phyloP scores from a whole-genome alignment of 2,329 filamentous ascomycete species.

The Ascochyta clinopodiicola region DNA sequence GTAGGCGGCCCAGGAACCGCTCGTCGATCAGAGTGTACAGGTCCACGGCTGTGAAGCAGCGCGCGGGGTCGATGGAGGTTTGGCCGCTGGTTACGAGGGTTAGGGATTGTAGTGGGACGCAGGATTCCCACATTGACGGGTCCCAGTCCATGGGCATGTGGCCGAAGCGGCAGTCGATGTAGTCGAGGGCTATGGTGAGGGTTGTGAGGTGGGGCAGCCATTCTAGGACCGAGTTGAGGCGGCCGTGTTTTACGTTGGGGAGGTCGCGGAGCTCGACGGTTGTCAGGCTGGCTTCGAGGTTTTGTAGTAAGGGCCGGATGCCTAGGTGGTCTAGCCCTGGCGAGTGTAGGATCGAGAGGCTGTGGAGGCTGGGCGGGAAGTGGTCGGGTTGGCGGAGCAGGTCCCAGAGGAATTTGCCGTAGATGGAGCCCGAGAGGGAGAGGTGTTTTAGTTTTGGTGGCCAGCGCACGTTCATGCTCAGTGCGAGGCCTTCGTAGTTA shows the following conservation, averaged over 20 bases:
- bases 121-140: constrained; percentile 16
- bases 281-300: constrained; percentile 41
- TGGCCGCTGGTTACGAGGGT: constrained; percentile 51
- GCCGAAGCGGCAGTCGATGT: constrained; percentile 53
- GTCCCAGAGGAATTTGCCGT: constrained; percentile 51
- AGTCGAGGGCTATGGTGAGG: constrained; percentile 56
- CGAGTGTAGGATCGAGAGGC: constrained; percentile 51
- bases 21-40: constrained; percentile 52
- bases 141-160: constrained; percentile 27
- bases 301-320: constrained; percentile 48
- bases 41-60: constrained; percentile 52
- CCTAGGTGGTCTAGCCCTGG: constrained; percentile 47
- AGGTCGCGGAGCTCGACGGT: constrained; percentile 50
- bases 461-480: constrained; percentile 47
- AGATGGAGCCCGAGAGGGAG: constrained; percentile 53
- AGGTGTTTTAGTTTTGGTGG: constrained; percentile 53
- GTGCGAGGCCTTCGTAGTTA: constrained; percentile 32
- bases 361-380: constrained; percentile 39
- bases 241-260: constrained; percentile 47
- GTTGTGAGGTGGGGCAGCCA: constrained; percentile 49
- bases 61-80: constrained; percentile 34
- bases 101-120: constrained; percentile 45
- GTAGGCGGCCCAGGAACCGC: constrained; percentile 48
- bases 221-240: constrained; percentile 51
- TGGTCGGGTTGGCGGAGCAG: constrained; percentile 41